These are phyloP conservation scores for Candida easanensis DNA, from an alignment of 805 yeast species.

Conservation along the genomic window DNA sequence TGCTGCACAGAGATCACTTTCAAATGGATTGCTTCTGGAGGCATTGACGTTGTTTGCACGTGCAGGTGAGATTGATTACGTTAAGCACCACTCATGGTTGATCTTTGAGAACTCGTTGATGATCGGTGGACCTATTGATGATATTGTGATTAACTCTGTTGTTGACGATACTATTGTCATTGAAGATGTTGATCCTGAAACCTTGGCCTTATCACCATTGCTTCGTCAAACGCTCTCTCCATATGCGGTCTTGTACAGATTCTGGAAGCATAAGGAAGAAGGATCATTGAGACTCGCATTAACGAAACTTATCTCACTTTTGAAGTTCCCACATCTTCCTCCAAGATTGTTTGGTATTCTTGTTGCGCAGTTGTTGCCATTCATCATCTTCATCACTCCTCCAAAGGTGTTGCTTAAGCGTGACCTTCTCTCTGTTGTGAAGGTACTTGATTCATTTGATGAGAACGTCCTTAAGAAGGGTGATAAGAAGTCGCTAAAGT, in stretches of 20 bases:
- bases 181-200: conserved; percentile 24
- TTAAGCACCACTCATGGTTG: conserved; percentile 53
- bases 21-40: conserved; percentile 41
- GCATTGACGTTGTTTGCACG: conserved; percentile 62
- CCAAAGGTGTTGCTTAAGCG: conserved; percentile 20
- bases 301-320: conserved; percentile 34
- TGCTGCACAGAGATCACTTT: conserved; percentile 27
- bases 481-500: conserved; percentile 16
- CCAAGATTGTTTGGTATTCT: conserved; percentile 46
- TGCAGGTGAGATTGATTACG: conserved; percentile 54
- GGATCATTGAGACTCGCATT: conserved; percentile 31
- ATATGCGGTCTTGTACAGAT: conserved; percentile 58
- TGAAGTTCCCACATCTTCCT: conserved; percentile 54
- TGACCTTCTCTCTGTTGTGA: conserved; percentile 21
- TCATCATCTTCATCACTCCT: conserved; percentile 29
- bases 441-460: conserved; percentile 24
- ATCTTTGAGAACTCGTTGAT: conserved; percentile 59
- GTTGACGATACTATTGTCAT: conserved; percentile 37
- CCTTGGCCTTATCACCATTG: conserved; percentile 45
- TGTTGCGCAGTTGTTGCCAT: conserved; percentile 46
- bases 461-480: conserved; percentile 5
- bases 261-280: conserved; percentile 34
- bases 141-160: conserved; percentile 50
- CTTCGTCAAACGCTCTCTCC: conserved; percentile 71
- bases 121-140: conserved; percentile 52